Conservation (phyloP, 2,329 filamentous ascomycete genomes). For the Chrysoporthe cubensis region DNA sequence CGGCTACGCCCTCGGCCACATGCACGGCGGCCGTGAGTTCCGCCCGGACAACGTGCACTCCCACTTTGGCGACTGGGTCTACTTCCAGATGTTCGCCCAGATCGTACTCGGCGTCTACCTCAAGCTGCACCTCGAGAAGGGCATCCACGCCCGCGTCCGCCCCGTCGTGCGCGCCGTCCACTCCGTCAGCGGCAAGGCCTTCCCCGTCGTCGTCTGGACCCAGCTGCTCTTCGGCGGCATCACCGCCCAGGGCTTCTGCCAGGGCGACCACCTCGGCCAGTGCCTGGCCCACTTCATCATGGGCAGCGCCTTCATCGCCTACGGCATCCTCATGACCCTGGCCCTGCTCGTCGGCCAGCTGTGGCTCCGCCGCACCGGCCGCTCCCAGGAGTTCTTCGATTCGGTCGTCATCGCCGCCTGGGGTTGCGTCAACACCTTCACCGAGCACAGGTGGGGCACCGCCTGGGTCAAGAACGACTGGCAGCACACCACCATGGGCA, state of each 20-base stretch:
- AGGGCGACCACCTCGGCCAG: constrained; percentile 87
- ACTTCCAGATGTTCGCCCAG: constrained; percentile 78
- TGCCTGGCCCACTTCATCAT: constrained; percentile 98
- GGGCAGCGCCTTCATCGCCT: constrained; percentile 94
- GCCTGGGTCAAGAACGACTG: constrained; percentile 92
- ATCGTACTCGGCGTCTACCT: constrained; percentile 83
- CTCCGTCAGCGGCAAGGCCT: constrained; percentile 80
- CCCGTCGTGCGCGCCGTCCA: constrained; percentile 73
- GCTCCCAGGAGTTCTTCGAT: constrained; percentile 97
- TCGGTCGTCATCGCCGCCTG: constrained; percentile 87
- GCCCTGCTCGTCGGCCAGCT: constrained; percentile 85
- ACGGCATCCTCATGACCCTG: constrained; percentile 85
- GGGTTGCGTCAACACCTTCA: constrained; percentile 98
- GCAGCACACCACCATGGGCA: constrained; percentile 99
- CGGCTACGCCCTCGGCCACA: constrained; percentile 90
- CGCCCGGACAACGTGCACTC: constrained; percentile 75
- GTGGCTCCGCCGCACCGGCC: constrained; percentile 80
- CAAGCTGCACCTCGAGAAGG: constrained; percentile 84
- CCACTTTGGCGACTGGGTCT: constrained; percentile 77
- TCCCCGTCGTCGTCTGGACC: constrained; percentile 85
- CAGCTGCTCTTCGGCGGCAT: constrained; percentile 98
- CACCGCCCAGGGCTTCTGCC: constrained; percentile 88
- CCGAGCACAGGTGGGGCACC: constrained; percentile 91
- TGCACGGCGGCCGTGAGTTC: constrained; percentile 88
- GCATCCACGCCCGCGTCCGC: constrained; percentile 78